A percentile compares a stretch with the other conserved stretches of the same genome.
Conservation (phyloP, 768 basidiomycete species). For the Serendipita sp. region DNA sequence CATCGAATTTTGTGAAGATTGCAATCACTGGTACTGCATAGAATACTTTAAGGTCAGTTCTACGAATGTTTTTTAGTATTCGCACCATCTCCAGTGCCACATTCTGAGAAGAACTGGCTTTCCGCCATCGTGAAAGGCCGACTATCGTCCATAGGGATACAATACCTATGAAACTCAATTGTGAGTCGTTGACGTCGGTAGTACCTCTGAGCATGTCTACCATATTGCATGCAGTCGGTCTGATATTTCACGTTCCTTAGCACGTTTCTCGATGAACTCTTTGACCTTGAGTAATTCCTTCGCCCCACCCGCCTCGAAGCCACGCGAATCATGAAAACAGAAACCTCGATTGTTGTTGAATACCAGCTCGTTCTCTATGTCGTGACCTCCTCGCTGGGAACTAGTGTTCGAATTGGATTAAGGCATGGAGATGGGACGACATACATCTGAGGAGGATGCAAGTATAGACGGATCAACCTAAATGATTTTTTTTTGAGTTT, state of each 20-base stretch:
- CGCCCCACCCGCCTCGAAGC: constrained; percentile 23
- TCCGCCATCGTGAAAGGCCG: constrained; percentile 19
- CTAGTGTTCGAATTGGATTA: not conserved
- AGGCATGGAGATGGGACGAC: too few relatives aligned
- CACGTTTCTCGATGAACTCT: constrained; percentile 19
- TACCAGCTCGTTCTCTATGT: constrained; percentile 19
- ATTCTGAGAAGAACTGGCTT: constrained; percentile 16
- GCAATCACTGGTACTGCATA: too few relatives aligned
- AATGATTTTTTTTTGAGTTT: not conserved
- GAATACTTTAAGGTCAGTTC: too few relatives aligned
- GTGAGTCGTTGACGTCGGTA: not conserved
- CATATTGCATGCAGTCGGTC: constrained; percentile 26
- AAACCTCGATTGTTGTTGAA: constrained; percentile 21
- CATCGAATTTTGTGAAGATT: too few relatives aligned
- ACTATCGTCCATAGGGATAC: constrained; percentile 18
- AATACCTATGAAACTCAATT: constrained; percentile 21
- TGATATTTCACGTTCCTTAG: constrained; percentile 11
- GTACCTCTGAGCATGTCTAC: constrained; percentile 11
- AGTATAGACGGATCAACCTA: not conserved
- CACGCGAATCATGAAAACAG: constrained; percentile 28
- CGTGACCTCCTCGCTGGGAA: constrained; percentile 20
- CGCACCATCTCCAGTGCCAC: not conserved
- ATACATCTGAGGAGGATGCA: not conserved
- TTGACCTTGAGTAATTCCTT: constrained; percentile 19
- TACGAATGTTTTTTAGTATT: too few relatives aligned